Evolutionary conservation across 1,284 basidiomycete genomes (phyloP), one percentile per base, ranked within the genome.

Genomic region (Cryptococcus wingfieldii): DNA sequence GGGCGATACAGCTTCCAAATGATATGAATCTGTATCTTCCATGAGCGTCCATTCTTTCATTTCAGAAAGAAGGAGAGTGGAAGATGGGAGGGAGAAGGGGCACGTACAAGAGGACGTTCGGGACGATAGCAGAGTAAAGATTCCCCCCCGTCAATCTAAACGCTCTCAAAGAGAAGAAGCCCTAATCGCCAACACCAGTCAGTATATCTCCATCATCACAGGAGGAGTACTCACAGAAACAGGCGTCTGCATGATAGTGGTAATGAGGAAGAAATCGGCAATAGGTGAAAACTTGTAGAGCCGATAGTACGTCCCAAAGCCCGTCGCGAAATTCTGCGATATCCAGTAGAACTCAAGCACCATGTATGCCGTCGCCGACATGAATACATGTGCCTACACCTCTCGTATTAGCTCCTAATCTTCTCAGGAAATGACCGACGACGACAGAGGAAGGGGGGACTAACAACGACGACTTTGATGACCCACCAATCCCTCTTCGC

Each of bases 301-400:
- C 4, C 55, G 47, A 5, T 50, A 25, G 27, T 59, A 59, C 7
- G 45, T 38, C 28, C 47, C 53, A 37, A 52, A 59, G 6, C 57
- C 57, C 37, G 44, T 52, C 16, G 50, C 57, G 53, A 59, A 59
- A 5, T 55, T 50, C 8, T 55, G 34, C 12, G 55, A 41, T 53
- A 55, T 55, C 23, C 19, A 55, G 3, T 31, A 16, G 8, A 41
- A n/a, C 19, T 13, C 23, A 5, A 23, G 13, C 13, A 6, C 37
- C 31, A 37, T 39, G 48, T 39, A 39, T 8, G 27, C 48, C 6
- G 16, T 4, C 34, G 18, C 18, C 10, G 48, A 2, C 28, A 38
- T 18, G 48, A 47, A 34, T 34, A 34, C 31, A 34, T 34, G 23
- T n/a, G 28, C 23, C 44, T 14, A 46, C 8, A 23, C 7, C 27